Conservation (phyloP, 2,329 filamentous ascomycete genomes). For the Clonostachys rosea region DNA sequence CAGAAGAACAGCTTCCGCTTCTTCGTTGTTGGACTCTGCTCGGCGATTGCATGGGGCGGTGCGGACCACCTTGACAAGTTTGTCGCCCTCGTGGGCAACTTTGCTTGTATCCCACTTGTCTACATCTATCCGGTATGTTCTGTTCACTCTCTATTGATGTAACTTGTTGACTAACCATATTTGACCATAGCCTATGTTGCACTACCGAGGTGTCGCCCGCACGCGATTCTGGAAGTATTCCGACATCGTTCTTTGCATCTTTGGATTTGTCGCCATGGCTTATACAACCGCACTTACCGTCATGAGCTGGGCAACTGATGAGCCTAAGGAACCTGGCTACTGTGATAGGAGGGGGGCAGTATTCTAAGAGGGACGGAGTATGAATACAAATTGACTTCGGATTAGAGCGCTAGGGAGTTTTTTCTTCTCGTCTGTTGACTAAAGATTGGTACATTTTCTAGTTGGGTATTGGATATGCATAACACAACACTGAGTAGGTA, state of each 20-base stretch:
- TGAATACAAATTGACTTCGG: too few relatives aligned
- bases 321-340: constrained; percentile 43
- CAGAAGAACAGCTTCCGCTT: constrained; percentile 98
- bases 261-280: constrained; percentile 81
- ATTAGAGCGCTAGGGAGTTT: too few relatives aligned
- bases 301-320: constrained; percentile 73
- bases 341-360: constrained; percentile 35
- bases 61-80: constrained; percentile 96
- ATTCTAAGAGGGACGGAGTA: background rate
- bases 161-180: background rate
- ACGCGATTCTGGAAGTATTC: constrained; percentile 61
- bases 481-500: too few relatives aligned
- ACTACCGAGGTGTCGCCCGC: constrained; percentile 75
- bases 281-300: constrained; percentile 89
- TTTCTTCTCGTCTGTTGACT: too few relatives aligned
- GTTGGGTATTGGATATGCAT: too few relatives aligned
- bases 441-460: too few relatives aligned
- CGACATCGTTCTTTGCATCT: constrained; percentile 73
- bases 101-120: constrained; percentile 94
- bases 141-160: background rate
- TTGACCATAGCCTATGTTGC: constrained; percentile 70
- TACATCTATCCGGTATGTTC: constrained; percentile 92
- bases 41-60: constrained; percentile 84
- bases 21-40: constrained; percentile 82
- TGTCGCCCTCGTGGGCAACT: constrained; percentile 91